Evolutionary conservation across 306 rosid species (phyloP).

Genomic region (Purshia tridentata): DNA sequence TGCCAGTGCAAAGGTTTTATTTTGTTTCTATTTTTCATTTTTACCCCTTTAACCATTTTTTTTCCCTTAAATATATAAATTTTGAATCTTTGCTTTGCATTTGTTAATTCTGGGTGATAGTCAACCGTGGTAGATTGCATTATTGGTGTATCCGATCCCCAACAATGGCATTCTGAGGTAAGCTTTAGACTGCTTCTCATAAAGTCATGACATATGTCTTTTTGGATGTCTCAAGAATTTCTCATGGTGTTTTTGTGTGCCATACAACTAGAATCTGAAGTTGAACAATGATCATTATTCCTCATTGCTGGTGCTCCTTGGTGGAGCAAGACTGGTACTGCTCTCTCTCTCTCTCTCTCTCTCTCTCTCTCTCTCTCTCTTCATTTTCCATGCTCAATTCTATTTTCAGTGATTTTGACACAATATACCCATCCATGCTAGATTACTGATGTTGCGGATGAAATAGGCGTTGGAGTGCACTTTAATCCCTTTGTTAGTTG

Average conservation of each 20-base stretch:
- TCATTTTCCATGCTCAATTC: slow-evolving; percentile 7
- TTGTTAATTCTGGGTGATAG: slow-evolving; percentile 26
- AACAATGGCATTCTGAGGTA: slow-evolving; percentile 82
- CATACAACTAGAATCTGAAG: slow-evolving; percentile 60
- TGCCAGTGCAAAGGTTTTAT: slow-evolving; percentile 31
- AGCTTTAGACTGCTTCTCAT: slow-evolving; percentile 16
- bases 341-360: slow-evolving; percentile 23
- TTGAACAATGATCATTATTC: slow-evolving; percentile 86
- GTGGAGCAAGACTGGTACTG: slow-evolving; percentile 78
- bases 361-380: neutral
- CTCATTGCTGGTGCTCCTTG: slow-evolving; percentile 72
- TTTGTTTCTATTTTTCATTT: neutral
- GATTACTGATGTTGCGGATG: slow-evolving; percentile 77
- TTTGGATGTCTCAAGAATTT: slow-evolving; percentile 12
- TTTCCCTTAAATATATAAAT: neutral
- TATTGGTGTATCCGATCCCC: slow-evolving; percentile 64
- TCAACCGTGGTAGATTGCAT: slow-evolving; percentile 46
- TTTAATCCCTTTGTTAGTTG: slow-evolving; percentile 88
- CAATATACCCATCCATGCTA: slow-evolving; percentile 37
- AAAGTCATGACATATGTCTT: neutral
- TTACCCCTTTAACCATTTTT: neutral
- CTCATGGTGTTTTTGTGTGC: slow-evolving; percentile 1
- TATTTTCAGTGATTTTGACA: slow-evolving; percentile 18
- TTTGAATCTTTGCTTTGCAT: slow-evolving; percentile 6
- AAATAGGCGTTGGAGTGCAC: slow-evolving; percentile 86